Evolutionary conservation across 2,329 filamentous ascomycete genomes (phyloP).

Genomic region (Aspergillus aculeatus): DNA sequence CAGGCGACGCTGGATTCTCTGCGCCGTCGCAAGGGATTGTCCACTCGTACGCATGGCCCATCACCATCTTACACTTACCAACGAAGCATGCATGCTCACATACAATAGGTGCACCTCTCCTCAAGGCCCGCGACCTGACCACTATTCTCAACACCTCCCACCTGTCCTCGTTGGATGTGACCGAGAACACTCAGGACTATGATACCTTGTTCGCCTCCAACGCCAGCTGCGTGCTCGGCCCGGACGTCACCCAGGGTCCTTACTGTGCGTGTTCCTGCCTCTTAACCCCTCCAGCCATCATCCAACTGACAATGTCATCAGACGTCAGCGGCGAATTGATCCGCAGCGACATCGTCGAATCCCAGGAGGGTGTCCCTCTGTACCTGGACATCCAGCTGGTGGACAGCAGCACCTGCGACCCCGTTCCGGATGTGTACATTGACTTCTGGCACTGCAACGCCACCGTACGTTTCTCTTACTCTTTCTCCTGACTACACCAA

Average conservation of each 20-base stretch:
- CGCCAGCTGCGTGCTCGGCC: constrained; percentile 49
- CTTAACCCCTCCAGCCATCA: too few relatives aligned
- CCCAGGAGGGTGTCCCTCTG: constrained; percentile 39
- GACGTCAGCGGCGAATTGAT: constrained; percentile 40
- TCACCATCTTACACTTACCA: neutral
- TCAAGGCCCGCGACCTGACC: constrained; percentile 37
- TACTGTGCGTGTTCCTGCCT: constrained; percentile 40
- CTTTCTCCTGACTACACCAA: neutral
- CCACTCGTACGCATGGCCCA: constrained; percentile 19
- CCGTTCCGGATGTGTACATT: constrained; percentile 34
- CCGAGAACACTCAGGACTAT: constrained; percentile 11
- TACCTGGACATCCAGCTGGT: constrained; percentile 43
- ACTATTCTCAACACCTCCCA: constrained; percentile 39
- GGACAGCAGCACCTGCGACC: constrained; percentile 43
- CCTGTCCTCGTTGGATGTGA: constrained; percentile 36
- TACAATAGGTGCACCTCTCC: constrained; percentile 14
- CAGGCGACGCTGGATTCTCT: constrained; percentile 43
- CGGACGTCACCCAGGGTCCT: constrained; percentile 54
- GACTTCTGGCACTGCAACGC: constrained; percentile 46
- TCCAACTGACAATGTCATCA: constrained; percentile 2
- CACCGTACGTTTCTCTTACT: constrained; percentile 24
- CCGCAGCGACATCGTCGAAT: constrained; percentile 34
- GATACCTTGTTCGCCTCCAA: constrained; percentile 24
- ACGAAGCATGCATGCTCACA: neutral
- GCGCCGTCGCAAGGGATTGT: constrained; percentile 41